Base-by-base conservation (phyloP, 2,329 filamentous ascomycete genomes). In the Leptosphaerulina australis region DNA sequence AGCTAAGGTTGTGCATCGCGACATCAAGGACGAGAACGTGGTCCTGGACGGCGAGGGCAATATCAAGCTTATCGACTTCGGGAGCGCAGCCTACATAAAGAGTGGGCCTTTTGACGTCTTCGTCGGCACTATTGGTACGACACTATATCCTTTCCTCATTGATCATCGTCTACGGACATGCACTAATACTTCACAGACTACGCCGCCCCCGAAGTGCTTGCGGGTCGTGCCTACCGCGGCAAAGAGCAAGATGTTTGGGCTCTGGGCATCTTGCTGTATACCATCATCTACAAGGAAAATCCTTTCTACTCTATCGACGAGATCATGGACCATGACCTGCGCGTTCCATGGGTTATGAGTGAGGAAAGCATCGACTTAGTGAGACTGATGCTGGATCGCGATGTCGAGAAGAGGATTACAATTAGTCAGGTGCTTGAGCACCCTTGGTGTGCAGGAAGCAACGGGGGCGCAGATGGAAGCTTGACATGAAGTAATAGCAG, bases 211-310 rank as follows among this genome's bases (percentile, higher is more conserved):
- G 94, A 99, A 77, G 94, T 99, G 45, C 82, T 99, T 38, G 91
- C 91, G 50, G 94, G 94, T 37, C 88, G 87, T 63, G 88, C 92
- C 12, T 99, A 99, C 75, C 85, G 88, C 60, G 94, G 94, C 67
- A 96, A 95, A 74, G 93, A 96, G 72, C 94, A 99, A 78, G 94
- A 99, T 68, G 91, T 99, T 22, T 99, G 94, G 94, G 94, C 94
- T 0, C 82, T 99, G 12, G 94, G 94, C 18, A 97, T 99, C 66
- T 82, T 99, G 20, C 84, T 99, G 11, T 99, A 99, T 78, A 99
- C 94, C 21, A 97, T 99, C 68, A 88, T 97, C 67, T 99, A 99
- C 82, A 99, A 97, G 77, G 94, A 99, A 76, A 99, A 99, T 69
- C 93, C 94, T 0, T 99, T 97, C 74, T 97, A 97, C 81, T 95